phyloP scores from a whole-genome alignment of 1,139 yeast species.

The Saccharomycopsis crataegensis region DNA sequence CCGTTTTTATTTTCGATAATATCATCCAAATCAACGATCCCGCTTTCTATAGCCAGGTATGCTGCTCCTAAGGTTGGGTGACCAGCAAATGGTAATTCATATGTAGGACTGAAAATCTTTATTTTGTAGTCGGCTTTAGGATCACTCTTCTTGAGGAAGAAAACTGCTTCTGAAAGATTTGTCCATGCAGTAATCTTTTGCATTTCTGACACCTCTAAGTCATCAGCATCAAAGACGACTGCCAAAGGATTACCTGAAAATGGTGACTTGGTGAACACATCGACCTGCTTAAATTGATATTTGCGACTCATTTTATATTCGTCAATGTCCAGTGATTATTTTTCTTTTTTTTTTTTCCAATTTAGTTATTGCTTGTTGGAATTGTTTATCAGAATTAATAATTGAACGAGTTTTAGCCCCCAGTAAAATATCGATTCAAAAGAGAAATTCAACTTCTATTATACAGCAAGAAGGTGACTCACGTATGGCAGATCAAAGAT shows the following conservation, averaged over 20 bases:
- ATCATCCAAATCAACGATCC: constrained; percentile 22
- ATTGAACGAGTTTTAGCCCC: too few relatives aligned
- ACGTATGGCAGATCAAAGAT: too few relatives aligned
- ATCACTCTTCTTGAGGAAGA: constrained; percentile 34
- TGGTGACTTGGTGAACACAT: constrained; percentile 38
- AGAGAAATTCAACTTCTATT: too few relatives aligned
- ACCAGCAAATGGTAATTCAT: constrained; percentile 52
- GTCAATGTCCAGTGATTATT: too few relatives aligned
- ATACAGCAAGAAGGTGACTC: too few relatives aligned
- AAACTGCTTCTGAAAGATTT: constrained; percentile 49
- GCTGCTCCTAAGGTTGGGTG: constrained; percentile 53
- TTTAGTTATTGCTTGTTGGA: too few relatives aligned
- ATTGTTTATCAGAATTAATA: too few relatives aligned
- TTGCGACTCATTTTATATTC: neutral
- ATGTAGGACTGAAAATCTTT: constrained; percentile 39
- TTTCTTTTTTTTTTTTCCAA: too few relatives aligned
- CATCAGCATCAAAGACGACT: constrained; percentile 35
- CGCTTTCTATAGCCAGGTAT: constrained; percentile 35
- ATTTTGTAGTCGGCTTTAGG: constrained; percentile 37
- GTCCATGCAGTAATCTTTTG: constrained; percentile 47
- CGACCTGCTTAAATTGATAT: constrained; percentile 38
- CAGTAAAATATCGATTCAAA: too few relatives aligned
- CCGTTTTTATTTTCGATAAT: constrained; percentile 25
- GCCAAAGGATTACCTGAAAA: constrained; percentile 52
- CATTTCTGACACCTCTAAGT: constrained; percentile 31